Base-by-base conservation (phyloP, 2,329 filamentous ascomycete genomes). In the Mariannaea elegans region DNA sequence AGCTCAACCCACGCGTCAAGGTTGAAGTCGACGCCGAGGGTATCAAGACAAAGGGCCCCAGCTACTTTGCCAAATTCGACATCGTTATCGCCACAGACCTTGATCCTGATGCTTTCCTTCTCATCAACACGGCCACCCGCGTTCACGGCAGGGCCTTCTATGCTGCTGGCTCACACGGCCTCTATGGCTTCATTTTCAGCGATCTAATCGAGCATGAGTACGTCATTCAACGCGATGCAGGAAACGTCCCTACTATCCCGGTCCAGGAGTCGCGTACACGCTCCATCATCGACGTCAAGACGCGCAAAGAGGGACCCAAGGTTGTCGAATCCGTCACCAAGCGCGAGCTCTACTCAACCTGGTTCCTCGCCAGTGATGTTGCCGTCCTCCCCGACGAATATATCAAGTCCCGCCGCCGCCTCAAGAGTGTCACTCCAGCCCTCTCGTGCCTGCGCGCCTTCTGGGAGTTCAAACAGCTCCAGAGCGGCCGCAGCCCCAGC, bases 171-270 rank as follows among this genome's bases (percentile, higher is more conserved):
- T 87, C 90, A 3, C 92, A 97, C 73, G 95, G 95, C 47, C 85
- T 97, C 74, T 98, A 96, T 75, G 95, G 95, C 56, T 99, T 92
- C 79, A 91, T 97, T 66, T 99, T 99, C 75, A 91, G 91, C 58
- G 95, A 99, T 75, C 84, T 99, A 19, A 93, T 97, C 67, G 85
- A 89, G 70, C 95, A 99, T 75, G 89, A 94, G 70, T 99, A 93
- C 72, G 87, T 95, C 61, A 90, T 99, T 62, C 90, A 97, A 79
- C 89, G 95, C 57, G 88, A 92, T 62, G 89, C 90, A 64, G 89
- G 91, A 58, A 98, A 98, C 72, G 80, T 91, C 12, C 73, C 86
- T 18, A 89, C 88, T 1, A 75, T 82, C 38, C 63, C 81, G 8
- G 82, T 83, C 46, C 78, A 84, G 4, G 95, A 99, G 74, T 90